Evolutionary conservation across 768 basidiomycete species (phyloP), one percentile per base, ranked within the genome.

Genomic region (Dioszegia crocea): DNA sequence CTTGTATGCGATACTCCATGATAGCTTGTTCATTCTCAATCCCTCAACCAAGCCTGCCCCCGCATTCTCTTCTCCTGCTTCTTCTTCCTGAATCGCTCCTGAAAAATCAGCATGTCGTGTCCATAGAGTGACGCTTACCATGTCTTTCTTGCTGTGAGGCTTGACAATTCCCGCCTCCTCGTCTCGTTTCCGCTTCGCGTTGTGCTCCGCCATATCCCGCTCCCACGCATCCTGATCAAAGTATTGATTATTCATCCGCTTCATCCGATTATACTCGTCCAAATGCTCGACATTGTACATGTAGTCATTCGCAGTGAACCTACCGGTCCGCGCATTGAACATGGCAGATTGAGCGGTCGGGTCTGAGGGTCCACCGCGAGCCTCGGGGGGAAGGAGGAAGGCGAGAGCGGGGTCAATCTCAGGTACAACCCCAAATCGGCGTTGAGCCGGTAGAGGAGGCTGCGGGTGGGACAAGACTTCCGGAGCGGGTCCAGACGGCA

Each of bases 221-320:
- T 76, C 75, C 75, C 75, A 76, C 19, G 62, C 67, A 5, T 72
- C 67, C n/a, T 72, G 70, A 64, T 76, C 75, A 48, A 76, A 76
- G 57, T 70, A 76, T 38, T 68, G 66, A 31, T 49, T 70, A 27
- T 67, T 70, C 67, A 75, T 73, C 44, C 75, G 43, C 58, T 71
- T 73, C 19, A 66, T 63, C 19, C 74, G 41, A 46, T 72, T 73
- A 30, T 71, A 73, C 48, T 75, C 73, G 44, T 69, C 68, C 26
- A 76, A 46, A 62, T 75, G 70, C 41, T 70, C 75, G 2, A 68
- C 63, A 10, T 63, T 69, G 49, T 70, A 71, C 26, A 57, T 49
- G 38, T 70, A 68, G 52, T 73, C 63, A n/a, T 53, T 54, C 0
- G 65, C 57, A 2, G 75, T 74, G 62, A 76, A 76, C 41, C 68